A percentile compares a stretch with the other conserved stretches of the same genome.
These are phyloP conservation scores for Jamesozyma lodderae DNA, from an alignment of 805 yeast genomes.

Conservation along the genomic window DNA sequence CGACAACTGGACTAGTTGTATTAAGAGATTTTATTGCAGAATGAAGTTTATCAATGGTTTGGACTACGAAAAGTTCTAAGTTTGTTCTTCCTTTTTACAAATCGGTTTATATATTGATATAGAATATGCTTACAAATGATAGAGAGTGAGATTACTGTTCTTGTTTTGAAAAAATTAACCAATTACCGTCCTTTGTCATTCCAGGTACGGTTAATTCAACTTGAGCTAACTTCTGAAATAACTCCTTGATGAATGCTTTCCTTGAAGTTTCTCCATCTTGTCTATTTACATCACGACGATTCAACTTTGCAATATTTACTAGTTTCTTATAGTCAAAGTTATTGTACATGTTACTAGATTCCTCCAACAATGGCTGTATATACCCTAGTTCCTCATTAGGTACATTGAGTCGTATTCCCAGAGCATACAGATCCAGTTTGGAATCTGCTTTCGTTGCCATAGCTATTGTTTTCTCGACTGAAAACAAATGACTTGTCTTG, in stretches of 20 bases:
- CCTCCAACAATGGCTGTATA: conserved; percentile 20
- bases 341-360: conserved; percentile 17
- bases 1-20: too few species aligned
- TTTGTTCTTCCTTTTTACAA: too few species aligned
- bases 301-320: conserved; percentile 17
- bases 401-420: background rate
- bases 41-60: too few species aligned
- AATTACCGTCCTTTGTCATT: conserved; percentile 7
- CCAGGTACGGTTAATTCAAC: conserved; percentile 11
- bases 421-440: background rate
- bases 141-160: too few species aligned
- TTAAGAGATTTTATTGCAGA: too few species aligned
- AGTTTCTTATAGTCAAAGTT: conserved; percentile 21
- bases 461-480: background rate
- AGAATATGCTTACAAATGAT: too few species aligned
- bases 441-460: background rate
- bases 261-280: conserved; percentile 1
- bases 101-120: too few species aligned
- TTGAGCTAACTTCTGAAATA: conserved; percentile 13
- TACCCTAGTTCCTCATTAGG: background rate
- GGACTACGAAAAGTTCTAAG: too few species aligned
- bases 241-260: conserved; percentile 7
- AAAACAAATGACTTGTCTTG: background rate
- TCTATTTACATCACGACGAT: conserved; percentile 1
- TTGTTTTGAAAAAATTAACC: conserved; percentile 14